These are phyloP conservation scores for Zasmidium cellare DNA, from an alignment of 2,329 filamentous ascomycete genomes.

Conservation along the genomic window DNA sequence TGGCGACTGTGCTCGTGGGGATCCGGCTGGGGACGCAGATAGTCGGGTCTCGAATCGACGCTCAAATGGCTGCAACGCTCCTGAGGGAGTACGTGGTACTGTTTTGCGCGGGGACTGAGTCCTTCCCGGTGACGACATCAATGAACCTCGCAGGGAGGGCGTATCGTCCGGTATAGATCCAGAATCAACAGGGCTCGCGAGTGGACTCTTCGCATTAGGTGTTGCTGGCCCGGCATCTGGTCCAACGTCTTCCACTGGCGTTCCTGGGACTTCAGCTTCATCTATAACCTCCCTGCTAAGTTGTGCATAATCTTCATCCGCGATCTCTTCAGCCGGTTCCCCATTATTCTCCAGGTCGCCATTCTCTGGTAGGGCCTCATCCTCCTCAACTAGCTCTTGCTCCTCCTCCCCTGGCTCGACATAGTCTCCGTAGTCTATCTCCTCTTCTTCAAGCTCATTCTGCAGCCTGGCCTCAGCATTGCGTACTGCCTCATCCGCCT, in stretches of 20 bases:
- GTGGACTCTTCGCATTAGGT: constrained; percentile 26
- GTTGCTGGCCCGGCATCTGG: constrained; percentile 25
- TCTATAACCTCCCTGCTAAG: constrained; percentile 10
- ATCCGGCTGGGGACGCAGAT: constrained; percentile 59
- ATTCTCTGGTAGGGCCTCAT: constrained; percentile 12
- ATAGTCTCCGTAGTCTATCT: constrained; percentile 19
- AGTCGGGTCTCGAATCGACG: constrained; percentile 89
- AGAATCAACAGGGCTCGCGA: constrained; percentile 69
- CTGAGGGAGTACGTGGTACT: constrained; percentile 68
- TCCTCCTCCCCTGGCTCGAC: constrained; percentile 2
- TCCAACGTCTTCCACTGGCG: constrained; percentile 5
- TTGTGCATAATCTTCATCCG: constrained; percentile 27
- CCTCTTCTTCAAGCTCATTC: constrained; percentile 28
- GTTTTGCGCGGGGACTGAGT: constrained; percentile 70
- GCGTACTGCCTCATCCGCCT: constrained; percentile 36
- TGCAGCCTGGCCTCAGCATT: constrained; percentile 27
- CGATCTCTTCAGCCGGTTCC: constrained; percentile 10
- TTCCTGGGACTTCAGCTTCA: not conserved
- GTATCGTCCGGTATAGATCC: constrained; percentile 79
- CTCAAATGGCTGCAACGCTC: constrained; percentile 90
- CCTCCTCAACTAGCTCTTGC: constrained; percentile 16
- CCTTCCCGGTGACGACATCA: constrained; percentile 66
- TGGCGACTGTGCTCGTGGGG: constrained; percentile 73
- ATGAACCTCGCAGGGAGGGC: constrained; percentile 71
- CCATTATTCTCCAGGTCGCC: constrained; percentile 3